These are phyloP conservation scores for Polyplosphaeria fusca DNA, from an alignment of 495 filamentous ascomycete species.

Conservation along the genomic window DNA sequence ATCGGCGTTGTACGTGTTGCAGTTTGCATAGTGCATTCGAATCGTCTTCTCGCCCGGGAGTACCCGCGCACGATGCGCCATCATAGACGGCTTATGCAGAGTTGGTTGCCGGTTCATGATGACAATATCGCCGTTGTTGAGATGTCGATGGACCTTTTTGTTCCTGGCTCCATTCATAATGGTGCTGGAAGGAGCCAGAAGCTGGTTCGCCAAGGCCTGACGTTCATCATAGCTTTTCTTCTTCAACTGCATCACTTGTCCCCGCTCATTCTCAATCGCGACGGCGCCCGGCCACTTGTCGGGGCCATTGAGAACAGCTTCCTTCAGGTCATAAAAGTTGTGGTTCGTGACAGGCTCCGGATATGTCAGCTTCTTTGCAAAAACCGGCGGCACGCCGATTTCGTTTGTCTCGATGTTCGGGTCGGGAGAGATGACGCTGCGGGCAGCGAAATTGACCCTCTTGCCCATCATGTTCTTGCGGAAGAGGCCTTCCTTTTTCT, in stretches of 20 bases:
- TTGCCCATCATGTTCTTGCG: conserved; percentile 99
- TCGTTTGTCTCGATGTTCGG: conserved; percentile 98
- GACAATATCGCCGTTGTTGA: conserved; percentile 93
- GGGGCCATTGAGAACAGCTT: conserved; percentile 92
- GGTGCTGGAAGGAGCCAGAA: conserved; percentile 81
- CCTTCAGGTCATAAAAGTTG: conserved; percentile 91
- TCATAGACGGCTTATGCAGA: conserved; percentile 98
- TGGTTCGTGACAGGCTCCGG: conserved; percentile 95
- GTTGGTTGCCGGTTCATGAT: conserved; percentile 99
- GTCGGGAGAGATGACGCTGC: conserved; percentile 97
- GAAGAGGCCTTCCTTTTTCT: conserved; percentile 98
- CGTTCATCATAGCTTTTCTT: conserved; percentile 83
- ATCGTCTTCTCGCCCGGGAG: conserved; percentile 93
- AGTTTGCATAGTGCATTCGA: conserved; percentile 99
- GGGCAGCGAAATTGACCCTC: conserved; percentile 96
- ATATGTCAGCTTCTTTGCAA: conserved; percentile 93
- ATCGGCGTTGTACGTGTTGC: conserved; percentile 99
- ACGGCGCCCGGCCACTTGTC: conserved; percentile 93
- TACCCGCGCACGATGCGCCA: conserved; percentile 92
- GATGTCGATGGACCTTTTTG: conserved; percentile 95
- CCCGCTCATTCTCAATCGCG: conserved; percentile 92
- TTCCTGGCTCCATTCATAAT: conserved; percentile 72
- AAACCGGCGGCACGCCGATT: conserved; percentile 95
- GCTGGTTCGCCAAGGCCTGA: conserved; percentile 80
- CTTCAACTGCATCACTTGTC: conserved; percentile 81